Conservation (phyloP, 1,284 basidiomycete species). For the Inonotus hispidus region DNA sequence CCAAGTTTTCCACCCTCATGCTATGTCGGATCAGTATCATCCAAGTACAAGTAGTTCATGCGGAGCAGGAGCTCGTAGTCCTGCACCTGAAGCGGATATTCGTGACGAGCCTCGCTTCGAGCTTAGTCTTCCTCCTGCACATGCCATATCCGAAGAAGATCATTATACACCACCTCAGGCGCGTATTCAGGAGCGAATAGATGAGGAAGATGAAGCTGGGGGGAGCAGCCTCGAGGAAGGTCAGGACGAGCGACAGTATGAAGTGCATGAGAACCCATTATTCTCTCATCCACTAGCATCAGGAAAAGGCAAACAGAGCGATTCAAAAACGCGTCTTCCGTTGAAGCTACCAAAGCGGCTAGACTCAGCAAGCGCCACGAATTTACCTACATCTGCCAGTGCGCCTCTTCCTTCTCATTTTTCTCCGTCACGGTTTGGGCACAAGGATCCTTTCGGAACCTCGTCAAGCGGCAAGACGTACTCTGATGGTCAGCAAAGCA, state of each 20-base stretch:
- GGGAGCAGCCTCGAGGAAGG: conserved; percentile 32
- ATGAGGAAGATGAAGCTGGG: conserved; percentile 31
- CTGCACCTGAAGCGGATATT: conserved; percentile 15
- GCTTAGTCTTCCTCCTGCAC: conserved; percentile 48
- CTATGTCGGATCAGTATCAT: not conserved
- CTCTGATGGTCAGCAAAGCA: not conserved
- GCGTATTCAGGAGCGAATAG: conserved; percentile 34
- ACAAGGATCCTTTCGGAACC: conserved; percentile 7
- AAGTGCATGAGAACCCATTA: conserved; percentile 56
- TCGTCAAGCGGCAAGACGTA: not conserved
- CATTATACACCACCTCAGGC: conserved; percentile 36
- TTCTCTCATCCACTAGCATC: conserved; percentile 30
- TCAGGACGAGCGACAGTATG: conserved; percentile 28
- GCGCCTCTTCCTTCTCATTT: conserved; percentile 1
- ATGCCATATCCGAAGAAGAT: conserved; percentile 43
- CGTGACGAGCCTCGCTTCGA: conserved; percentile 16
- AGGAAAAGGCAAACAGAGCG: not conserved
- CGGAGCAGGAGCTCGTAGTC: not conserved
- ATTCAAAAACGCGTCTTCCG: conserved; percentile 5
- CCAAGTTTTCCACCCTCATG: conserved; percentile 27
- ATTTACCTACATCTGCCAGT: conserved; percentile 8
- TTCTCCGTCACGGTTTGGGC: not conserved
- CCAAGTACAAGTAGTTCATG: not conserved
- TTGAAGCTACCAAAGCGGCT: not conserved
- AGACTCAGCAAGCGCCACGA: not conserved